Evolutionary conservation across 805 yeast genomes (phyloP).

Genomic region (Saturnispora ahearnii): DNA sequence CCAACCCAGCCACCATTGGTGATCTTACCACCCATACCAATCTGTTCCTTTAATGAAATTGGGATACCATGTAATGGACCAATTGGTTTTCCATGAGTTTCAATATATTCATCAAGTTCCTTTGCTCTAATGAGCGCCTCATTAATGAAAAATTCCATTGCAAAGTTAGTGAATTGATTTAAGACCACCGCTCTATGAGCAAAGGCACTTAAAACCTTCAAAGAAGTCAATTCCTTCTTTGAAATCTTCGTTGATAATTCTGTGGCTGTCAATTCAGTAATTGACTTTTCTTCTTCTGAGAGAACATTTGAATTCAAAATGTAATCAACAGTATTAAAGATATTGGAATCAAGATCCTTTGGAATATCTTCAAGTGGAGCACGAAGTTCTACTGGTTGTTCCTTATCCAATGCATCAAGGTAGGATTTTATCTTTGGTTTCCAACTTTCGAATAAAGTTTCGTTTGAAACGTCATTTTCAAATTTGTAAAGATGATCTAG

Average conservation of each 20-base stretch:
- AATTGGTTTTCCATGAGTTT: constrained; percentile 39
- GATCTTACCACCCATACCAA: constrained; percentile 42
- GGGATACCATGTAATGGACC: constrained; percentile 71
- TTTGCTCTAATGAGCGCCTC: constrained; percentile 53
- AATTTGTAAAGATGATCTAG: constrained; percentile 24
- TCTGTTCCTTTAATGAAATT: constrained; percentile 59
- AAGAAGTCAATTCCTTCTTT: constrained; percentile 38
- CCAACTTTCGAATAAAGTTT: constrained; percentile 35
- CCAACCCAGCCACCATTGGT: constrained; percentile 56
- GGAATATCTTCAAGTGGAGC: constrained; percentile 29
- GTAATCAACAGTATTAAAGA: constrained; percentile 31
- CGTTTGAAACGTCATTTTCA: constrained; percentile 27
- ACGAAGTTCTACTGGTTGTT: constrained; percentile 21
- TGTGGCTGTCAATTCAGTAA: constrained; percentile 37
- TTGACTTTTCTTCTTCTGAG: constrained; percentile 30
- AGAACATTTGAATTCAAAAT: constrained; percentile 27
- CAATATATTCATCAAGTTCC: constrained; percentile 45
- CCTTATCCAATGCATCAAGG: constrained; percentile 23
- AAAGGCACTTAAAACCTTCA: constrained; percentile 49
- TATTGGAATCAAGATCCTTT: constrained; percentile 25
- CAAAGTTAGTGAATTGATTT: constrained; percentile 51
- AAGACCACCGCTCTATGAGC: constrained; percentile 57
- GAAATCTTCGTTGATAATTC: constrained; percentile 37
- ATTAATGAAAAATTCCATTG: constrained; percentile 46
- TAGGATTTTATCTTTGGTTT: constrained; percentile 39